These are phyloP conservation scores for Tolypocladium ovalisporum DNA, from an alignment of 2,329 filamentous ascomycete genomes.

Conservation along the genomic window DNA sequence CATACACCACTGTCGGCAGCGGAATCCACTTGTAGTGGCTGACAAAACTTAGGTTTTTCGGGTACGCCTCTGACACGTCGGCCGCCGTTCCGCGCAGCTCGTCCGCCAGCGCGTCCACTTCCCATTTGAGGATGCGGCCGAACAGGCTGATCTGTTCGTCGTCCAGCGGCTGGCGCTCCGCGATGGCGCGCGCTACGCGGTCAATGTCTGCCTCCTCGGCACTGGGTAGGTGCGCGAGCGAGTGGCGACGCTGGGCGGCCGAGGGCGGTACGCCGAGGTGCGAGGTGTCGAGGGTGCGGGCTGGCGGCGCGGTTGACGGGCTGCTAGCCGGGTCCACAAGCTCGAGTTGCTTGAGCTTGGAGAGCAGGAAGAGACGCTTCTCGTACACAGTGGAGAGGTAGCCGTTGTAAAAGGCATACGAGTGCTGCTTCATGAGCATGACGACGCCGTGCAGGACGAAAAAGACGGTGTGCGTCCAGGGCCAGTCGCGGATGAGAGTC, in stretches of 20 bases:
- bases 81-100: slow-evolving; percentile 56
- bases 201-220: slow-evolving; percentile 43
- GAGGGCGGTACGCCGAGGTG: slow-evolving; percentile 32
- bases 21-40: slow-evolving; percentile 65
- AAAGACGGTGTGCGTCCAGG: slow-evolving; percentile 74
- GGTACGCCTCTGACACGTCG: slow-evolving; percentile 42
- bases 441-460: slow-evolving; percentile 64
- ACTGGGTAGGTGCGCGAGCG: slow-evolving; percentile 18
- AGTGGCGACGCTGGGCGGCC: slow-evolving; percentile 30
- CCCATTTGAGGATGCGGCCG: slow-evolving; percentile 52
- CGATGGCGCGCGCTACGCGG: slow-evolving; percentile 49
- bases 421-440: slow-evolving; percentile 78
- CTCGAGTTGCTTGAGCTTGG: slow-evolving; percentile 46
- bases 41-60: slow-evolving; percentile 52
- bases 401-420: slow-evolving; percentile 70
- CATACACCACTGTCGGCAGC: slow-evolving; percentile 68
- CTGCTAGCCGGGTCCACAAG: slow-evolving; percentile 33
- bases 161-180: slow-evolving; percentile 48
- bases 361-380: slow-evolving; percentile 30
- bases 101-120: slow-evolving; percentile 52
- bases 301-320: slow-evolving; percentile 31
- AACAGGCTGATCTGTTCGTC: slow-evolving; percentile 53
- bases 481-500: slow-evolving; percentile 63
- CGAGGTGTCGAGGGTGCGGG: slow-evolving; percentile 31
- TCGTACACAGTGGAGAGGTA: slow-evolving; percentile 53